Conservation (phyloP, 2,329 filamentous ascomycete species). For the Penicillium rolfsii region DNA sequence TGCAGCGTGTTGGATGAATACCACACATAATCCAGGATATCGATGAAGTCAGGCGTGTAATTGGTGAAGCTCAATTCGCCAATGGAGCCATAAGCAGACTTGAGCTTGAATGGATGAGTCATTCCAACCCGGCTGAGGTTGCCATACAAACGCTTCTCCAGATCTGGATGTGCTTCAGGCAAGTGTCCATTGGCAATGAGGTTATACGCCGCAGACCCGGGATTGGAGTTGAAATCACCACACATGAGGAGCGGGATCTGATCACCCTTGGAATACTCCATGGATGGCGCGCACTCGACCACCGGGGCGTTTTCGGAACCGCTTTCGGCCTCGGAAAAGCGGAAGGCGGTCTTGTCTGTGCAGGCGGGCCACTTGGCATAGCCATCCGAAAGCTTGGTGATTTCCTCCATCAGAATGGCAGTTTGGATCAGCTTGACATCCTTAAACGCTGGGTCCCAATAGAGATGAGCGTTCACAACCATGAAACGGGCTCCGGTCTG, state of each 20-base stretch:
- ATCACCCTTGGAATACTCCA: slow-evolving; percentile 81
- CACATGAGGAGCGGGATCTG: slow-evolving; percentile 91
- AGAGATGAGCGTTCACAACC: slow-evolving; percentile 90
- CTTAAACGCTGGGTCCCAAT: slow-evolving; percentile 87
- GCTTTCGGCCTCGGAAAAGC: slow-evolving; percentile 55
- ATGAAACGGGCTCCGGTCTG: slow-evolving; percentile 88
- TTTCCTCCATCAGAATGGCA: slow-evolving; percentile 89
- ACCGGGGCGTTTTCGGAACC: slow-evolving; percentile 50
- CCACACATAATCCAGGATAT: slow-evolving; percentile 97
- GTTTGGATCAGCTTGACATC: slow-evolving; percentile 98
- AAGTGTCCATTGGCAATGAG: slow-evolving; percentile 81
- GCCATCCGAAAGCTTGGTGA: slow-evolving; percentile 82
- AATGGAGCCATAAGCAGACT: slow-evolving; percentile 83
- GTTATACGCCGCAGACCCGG: slow-evolving; percentile 87
- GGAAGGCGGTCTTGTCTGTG: slow-evolving; percentile 71
- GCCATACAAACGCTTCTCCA: slow-evolving; percentile 82
- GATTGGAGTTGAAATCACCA: slow-evolving; percentile 92
- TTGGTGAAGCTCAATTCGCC: slow-evolving; percentile 93
- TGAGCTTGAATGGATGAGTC: slow-evolving; percentile 89
- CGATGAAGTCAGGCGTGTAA: slow-evolving; percentile 90
- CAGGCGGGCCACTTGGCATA: slow-evolving; percentile 79
- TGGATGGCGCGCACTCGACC: slow-evolving; percentile 72
- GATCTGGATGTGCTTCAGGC: slow-evolving; percentile 75
- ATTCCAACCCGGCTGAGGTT: slow-evolving; percentile 92
- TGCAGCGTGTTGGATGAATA: slow-evolving; percentile 90